Conservation (phyloP, 495 filamentous ascomycete genomes). For the Lasiosphaeria ovina region DNA sequence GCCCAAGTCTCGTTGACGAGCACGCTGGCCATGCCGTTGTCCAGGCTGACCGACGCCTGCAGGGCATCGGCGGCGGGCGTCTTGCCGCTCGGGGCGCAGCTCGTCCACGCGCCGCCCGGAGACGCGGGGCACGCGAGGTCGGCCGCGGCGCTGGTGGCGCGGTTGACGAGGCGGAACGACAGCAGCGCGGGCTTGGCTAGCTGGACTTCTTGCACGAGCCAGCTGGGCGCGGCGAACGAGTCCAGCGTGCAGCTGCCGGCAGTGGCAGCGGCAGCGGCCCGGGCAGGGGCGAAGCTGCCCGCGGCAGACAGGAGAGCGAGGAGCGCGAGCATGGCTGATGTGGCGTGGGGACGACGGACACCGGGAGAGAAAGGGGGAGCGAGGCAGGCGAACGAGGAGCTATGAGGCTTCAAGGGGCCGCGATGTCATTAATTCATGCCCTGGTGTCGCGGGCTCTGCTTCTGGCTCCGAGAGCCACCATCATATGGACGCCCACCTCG, state of each 20-base stretch:
- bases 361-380: too few species aligned
- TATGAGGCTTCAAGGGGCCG: too few species aligned
- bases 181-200: slow-evolving; percentile 1
- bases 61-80: neutral
- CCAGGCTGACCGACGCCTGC: slow-evolving; percentile 9
- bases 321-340: neutral
- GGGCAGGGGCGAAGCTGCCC: neutral
- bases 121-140: slow-evolving; percentile 10
- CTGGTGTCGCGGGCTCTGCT: too few species aligned
- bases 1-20: slow-evolving; percentile 27
- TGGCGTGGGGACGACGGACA: too few species aligned
- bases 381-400: too few species aligned
- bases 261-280: neutral
- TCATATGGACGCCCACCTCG: too few species aligned
- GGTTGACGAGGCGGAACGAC: slow-evolving; percentile 19
- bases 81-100: slow-evolving; percentile 6
- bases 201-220: slow-evolving; percentile 21
- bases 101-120: slow-evolving; percentile 5
- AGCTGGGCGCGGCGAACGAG: slow-evolving; percentile 27
- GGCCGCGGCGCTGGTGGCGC: slow-evolving; percentile 18
- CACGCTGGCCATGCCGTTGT: slow-evolving; percentile 5
- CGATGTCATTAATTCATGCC: too few species aligned
- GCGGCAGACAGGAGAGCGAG: neutral
- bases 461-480: too few species aligned
- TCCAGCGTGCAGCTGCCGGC: slow-evolving; percentile 21